Percentiles rank a stretch among this genome's conserved stretches.
phyloP scores from a whole-genome alignment of 1,284 basidiomycete genomes.

The Flammula alnicola region DNA sequence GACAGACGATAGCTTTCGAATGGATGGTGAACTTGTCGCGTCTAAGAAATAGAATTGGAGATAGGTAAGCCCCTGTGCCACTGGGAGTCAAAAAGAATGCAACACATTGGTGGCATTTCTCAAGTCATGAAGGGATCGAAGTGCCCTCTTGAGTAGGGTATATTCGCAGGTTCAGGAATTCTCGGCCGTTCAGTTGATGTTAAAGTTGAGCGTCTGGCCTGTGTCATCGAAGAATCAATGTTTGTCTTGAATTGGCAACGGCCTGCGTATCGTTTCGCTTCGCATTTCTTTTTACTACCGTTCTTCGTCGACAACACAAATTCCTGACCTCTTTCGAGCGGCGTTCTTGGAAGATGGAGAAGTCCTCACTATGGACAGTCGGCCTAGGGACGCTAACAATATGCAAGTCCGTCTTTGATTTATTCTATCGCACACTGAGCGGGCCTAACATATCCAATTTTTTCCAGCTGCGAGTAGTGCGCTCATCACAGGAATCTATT shows the following conservation, averaged over 20 bases:
- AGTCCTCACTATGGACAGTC: conserved; percentile 50
- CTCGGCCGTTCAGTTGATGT: neutral
- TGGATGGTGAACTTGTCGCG: conserved; percentile 81
- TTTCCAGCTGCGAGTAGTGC: conserved; percentile 53
- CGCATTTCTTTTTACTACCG: neutral
- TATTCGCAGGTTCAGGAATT: neutral
- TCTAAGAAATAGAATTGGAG: conserved; percentile 39
- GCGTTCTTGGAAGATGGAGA: conserved; percentile 30
- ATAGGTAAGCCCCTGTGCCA: conserved; percentile 14
- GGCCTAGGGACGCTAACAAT: conserved; percentile 60
- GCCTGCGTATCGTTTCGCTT: neutral
- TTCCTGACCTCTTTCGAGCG: neutral
- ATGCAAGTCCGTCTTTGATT: conserved; percentile 73
- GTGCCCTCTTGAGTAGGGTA: too few relatives aligned
- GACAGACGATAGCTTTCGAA: conserved; percentile 82
- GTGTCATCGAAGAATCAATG: neutral
- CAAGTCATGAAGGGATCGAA: conserved; percentile 4
- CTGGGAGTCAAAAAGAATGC: conserved; percentile 7
- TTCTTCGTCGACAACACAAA: neutral
- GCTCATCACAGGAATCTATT: conserved; percentile 58
- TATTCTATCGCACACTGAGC: conserved; percentile 18
- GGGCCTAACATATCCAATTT: conserved; percentile 26
- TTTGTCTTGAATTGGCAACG: conserved; percentile 10
- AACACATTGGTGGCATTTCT: conserved; percentile 30
- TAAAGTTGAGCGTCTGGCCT: neutral